phyloP scores from a whole-genome alignment of 208 protist species.

The Crithidia sp. region DNA sequence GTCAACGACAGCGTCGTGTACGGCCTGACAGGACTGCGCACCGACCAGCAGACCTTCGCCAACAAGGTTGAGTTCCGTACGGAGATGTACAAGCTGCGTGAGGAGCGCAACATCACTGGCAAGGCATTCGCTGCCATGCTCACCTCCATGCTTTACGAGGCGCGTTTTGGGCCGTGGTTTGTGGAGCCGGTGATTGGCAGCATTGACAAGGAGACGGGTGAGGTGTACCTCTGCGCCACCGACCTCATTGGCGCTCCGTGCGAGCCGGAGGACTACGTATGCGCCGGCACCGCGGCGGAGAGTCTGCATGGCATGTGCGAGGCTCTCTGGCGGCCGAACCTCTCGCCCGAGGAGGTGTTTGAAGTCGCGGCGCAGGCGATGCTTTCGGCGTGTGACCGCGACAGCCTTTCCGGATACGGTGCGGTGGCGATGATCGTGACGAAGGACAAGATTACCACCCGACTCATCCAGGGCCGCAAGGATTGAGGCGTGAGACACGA shows the following conservation, averaged over 20 bases:
- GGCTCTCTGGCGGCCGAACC: slow-evolving; percentile 94
- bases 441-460: slow-evolving; percentile 76
- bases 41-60: slow-evolving; percentile 97
- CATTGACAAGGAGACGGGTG: slow-evolving; percentile 92
- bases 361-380: slow-evolving; percentile 96
- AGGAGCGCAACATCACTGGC: slow-evolving; percentile 89
- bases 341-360: slow-evolving; percentile 97
- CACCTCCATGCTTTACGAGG: slow-evolving; percentile 91
- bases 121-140: slow-evolving; percentile 88
- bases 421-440: slow-evolving; percentile 93
- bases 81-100: slow-evolving; percentile 91
- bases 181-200: slow-evolving; percentile 98
- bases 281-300: slow-evolving; percentile 95
- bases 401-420: slow-evolving; percentile 98
- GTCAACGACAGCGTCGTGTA: slow-evolving; percentile 95
- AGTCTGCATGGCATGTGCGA: slow-evolving; percentile 99
- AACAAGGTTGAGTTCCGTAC: slow-evolving; percentile 89
- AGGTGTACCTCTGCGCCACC: slow-evolving; percentile 95
- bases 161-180: slow-evolving; percentile 98
- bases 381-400: slow-evolving; percentile 96
- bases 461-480: slow-evolving; percentile 90
- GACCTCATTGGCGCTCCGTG: slow-evolving; percentile 97
- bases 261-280: slow-evolving; percentile 97
- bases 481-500: slow-evolving; percentile 49
- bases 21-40: slow-evolving; percentile 96